phyloP scores from a whole-genome alignment of 306 rosid genomes.

The Glycine latifolia region DNA sequence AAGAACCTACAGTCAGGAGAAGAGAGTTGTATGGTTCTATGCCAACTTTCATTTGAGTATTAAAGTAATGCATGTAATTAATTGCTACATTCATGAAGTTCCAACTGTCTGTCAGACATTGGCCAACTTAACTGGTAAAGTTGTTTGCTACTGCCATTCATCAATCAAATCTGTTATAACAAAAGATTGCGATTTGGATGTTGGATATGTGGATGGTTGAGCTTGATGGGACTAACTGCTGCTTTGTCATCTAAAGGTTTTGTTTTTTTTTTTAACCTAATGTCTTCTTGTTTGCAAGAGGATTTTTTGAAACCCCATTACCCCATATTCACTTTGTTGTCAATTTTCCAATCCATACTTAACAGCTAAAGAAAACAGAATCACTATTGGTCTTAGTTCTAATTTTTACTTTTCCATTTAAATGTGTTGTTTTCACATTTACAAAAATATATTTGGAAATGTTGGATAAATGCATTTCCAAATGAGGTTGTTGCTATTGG shows the following conservation, averaged over 20 bases:
- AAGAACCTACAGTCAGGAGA: constrained; percentile 10
- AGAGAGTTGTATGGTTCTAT: not conserved
- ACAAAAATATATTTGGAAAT: not conserved
- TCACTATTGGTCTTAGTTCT: not conserved
- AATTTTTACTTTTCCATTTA: not conserved
- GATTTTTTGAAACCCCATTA: not conserved
- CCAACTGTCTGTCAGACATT: constrained; percentile 20
- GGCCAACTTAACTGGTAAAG: not conserved
- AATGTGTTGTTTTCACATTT: not conserved
- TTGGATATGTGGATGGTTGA: not conserved
- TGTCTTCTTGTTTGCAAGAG: not conserved
- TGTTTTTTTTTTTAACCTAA: too few relatives aligned
- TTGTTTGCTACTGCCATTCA: constrained; percentile 18
- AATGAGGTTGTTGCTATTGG: not conserved
- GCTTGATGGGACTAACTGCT: constrained; percentile 23
- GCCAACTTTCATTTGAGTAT: not conserved
- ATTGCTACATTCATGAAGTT: constrained; percentile 6
- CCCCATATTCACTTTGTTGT: constrained; percentile 10
- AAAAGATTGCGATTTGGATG: not conserved
- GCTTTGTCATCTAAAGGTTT: constrained; percentile 6
- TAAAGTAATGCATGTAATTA: constrained; percentile 12
- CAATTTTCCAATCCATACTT: not conserved
- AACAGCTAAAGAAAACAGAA: not conserved
- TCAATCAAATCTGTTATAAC: constrained; percentile 19
- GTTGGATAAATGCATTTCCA: not conserved